Base-by-base conservation (phyloP, 352 stramenopile genomes). In the Poterioochromonas sp. region DNA sequence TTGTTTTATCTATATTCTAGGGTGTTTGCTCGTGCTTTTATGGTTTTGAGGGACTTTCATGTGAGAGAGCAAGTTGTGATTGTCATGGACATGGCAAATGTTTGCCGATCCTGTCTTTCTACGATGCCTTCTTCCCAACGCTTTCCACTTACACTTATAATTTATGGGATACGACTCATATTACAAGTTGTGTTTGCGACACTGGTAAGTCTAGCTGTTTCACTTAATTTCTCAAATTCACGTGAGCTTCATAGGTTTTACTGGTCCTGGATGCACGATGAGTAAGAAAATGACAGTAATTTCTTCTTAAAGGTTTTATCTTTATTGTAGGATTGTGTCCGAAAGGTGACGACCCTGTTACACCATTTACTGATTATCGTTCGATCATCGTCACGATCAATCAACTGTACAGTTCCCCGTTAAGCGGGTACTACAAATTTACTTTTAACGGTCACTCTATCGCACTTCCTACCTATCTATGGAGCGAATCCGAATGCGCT, bases 301-400 rank as follows among this genome's bases (percentile, higher is more conserved):
- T 64, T 64, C 11, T 11, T 64, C 44, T 53, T 20, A 53, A 20
- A 20, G 44, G 8, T 53, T 20, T 53, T 53, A 20, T 8, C 44
- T 20, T 53, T 8, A 53, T 62, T 2, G 29, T 69, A 73, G 63
- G 88, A 91, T 82, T 76, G 87, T 93, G 90, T 73, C 86, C 88
- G 18, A 92, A 93, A 86, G 89, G 89, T 47, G 88, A 95, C 76
- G 87, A 94, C 69, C 89, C 87, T 0, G 80, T 94, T 20, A 92
- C 88, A 12, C 85, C 86, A 3, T 81, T 84, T 18, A 87, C 93
- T 81, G 79, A 68, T 12, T 88, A 87, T 60, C 85, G 88, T 22
- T 84, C 82, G 0, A 91, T 92, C 80, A 81, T 83, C 35, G 82
- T 93, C 40, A 84, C 82, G n/a, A 82, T 88, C 20, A 84, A 81